phyloP scores from a whole-genome alignment of 1,139 yeast species.

The Chernovozyma aurita region DNA sequence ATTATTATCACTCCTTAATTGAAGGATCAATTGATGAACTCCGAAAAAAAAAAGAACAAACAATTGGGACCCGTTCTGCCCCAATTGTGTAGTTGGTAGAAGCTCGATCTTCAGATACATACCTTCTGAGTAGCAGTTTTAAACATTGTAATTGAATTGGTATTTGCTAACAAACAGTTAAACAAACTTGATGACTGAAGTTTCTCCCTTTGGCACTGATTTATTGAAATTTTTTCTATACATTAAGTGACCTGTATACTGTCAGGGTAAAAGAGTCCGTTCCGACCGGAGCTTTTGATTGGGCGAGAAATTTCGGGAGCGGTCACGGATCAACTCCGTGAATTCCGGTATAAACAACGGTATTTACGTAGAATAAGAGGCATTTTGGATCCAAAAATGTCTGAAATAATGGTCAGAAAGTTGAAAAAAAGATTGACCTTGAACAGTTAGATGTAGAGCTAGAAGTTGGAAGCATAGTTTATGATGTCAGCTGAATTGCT shows the following conservation, averaged over 20 bases:
- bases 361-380: too few species aligned
- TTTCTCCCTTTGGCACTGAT: neutral
- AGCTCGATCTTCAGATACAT: constrained; percentile 15
- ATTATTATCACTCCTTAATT: too few species aligned
- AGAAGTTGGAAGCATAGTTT: too few species aligned
- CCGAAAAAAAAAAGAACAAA: too few species aligned
- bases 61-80: too few species aligned
- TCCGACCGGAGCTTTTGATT: constrained; percentile 4
- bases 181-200: neutral
- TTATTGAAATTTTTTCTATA: constrained; percentile 6
- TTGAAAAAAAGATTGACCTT: too few species aligned
- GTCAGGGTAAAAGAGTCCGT: constrained; percentile 1
- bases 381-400: too few species aligned
- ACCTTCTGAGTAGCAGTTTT: constrained; percentile 26
- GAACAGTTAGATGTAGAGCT: too few species aligned
- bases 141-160: constrained; percentile 17
- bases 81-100: too few species aligned
- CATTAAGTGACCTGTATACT: constrained; percentile 2
- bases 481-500: too few species aligned
- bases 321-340: constrained; percentile 7
- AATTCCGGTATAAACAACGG: constrained; percentile 2
- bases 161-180: neutral
- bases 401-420: too few species aligned
- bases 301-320: constrained; percentile 6
- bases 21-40: too few species aligned